Conservation (phyloP, 495 filamentous ascomycete species). For the Choiromyces venosus region DNA sequence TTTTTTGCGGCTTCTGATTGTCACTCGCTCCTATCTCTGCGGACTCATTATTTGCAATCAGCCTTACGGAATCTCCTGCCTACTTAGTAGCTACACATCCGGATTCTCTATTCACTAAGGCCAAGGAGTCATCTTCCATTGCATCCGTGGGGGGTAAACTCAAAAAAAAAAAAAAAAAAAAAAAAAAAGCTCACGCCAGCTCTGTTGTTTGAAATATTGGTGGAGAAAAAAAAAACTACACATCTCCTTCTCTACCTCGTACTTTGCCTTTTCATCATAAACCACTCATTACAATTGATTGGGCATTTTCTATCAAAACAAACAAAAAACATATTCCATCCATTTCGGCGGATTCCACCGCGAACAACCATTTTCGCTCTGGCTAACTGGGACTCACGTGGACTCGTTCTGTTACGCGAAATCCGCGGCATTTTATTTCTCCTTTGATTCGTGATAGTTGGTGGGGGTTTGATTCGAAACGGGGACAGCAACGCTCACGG, state of each 20-base stretch:
- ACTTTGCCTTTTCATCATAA: not conserved
- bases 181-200: not conserved
- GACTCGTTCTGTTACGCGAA: conserved; percentile 21
- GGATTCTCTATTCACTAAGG: not conserved
- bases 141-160: not conserved
- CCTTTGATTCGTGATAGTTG: conserved; percentile 10
- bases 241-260: not conserved
- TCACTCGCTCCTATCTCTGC: not conserved
- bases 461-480: conserved; percentile 31
- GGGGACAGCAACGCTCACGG: conserved; percentile 24
- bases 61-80: not conserved
- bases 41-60: not conserved
- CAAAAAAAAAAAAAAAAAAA: conserved; percentile 6
- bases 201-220: not conserved
- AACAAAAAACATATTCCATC: not conserved
- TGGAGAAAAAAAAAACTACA: not conserved
- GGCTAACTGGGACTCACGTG: conserved; percentile 25
- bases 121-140: not conserved
- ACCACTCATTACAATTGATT: not conserved
- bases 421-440: conserved; percentile 17
- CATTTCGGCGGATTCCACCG: conserved; percentile 1
- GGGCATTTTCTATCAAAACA: not conserved
- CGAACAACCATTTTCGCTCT: not conserved
- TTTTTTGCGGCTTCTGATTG: not conserved
- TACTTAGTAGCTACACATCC: not conserved